A percentile compares a stretch with the other conserved stretches of the same genome.
phyloP scores from a whole-genome alignment of 2,329 filamentous ascomycete species.

The Coleophoma eucalyptorum region DNA sequence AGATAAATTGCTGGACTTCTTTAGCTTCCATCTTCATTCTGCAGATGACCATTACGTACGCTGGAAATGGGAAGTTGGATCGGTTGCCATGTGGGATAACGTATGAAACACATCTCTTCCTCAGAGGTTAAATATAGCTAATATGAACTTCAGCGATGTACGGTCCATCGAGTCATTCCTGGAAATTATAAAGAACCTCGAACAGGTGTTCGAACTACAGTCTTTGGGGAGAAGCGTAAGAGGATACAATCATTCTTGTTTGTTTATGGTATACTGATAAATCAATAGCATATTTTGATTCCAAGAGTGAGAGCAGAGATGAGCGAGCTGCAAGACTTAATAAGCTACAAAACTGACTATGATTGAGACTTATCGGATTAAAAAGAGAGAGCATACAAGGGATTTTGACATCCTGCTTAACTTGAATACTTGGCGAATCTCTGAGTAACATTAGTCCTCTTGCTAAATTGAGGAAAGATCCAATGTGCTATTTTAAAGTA shows the following conservation, averaged over 20 bases:
- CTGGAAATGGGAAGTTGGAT: slow-evolving; percentile 46
- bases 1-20: slow-evolving; percentile 42
- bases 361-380: no score
- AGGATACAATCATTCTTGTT: background rate
- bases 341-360: no score
- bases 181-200: slow-evolving; percentile 32
- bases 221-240: slow-evolving; percentile 37
- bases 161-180: slow-evolving; percentile 37
- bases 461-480: no score
- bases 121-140: slow-evolving; percentile 7
- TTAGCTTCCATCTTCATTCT: slow-evolving; percentile 41
- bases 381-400: no score
- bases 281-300: background rate
- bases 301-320: background rate
- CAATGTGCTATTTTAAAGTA: no score
- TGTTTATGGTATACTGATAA: background rate
- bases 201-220: slow-evolving; percentile 36
- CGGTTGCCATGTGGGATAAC: slow-evolving; percentile 49
- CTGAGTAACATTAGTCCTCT: no score
- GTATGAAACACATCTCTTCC: slow-evolving; percentile 9
- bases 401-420: no score
- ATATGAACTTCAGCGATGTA: slow-evolving; percentile 20
- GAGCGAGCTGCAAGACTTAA: background rate
- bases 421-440: no score
- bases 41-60: slow-evolving; percentile 46